Base-by-base conservation (phyloP, 2,329 filamentous ascomycete genomes). In the Ceratocystis papillata region DNA sequence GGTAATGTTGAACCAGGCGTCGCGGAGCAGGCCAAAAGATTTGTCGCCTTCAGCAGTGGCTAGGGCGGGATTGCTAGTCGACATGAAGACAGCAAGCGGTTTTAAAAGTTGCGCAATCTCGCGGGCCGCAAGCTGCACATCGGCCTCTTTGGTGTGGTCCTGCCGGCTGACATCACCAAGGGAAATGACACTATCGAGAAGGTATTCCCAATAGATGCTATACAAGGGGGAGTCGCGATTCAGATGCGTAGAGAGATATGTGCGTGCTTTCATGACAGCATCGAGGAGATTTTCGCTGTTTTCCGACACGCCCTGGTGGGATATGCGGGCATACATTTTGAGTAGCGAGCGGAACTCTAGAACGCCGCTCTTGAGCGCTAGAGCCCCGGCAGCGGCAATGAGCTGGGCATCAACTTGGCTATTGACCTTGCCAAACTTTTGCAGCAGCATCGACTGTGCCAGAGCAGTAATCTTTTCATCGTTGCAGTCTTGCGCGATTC, bases 1-100 rank as follows among this genome's bases (percentile, higher is more conserved):
- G 25, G 92, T 89, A 69, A 97, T 90, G 72, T 99, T 99, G 77
- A 96, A 97, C 94, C 94, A 99, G 4, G 90, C 90, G 79, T 99
- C 92, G 64, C 93, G 86, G 70, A 94, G 83, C 66, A 95, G 77
- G 30, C 84, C 83, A 68, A 88, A 82, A 6, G 85, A 83, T 67
- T 93, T 86, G 63, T 92, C 87, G 8, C 78, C 70, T 44, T 76
- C 77, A 55, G 78, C 76, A 22, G 78, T 76, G 25, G 77, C 79
- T 69, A 86, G 75, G 66, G 86, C 80, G 1, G 64, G 67, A 67
- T 86, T 81, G 69, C 86, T 83, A 41, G 78, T 79, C 7, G 90
- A 87, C 74, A 96, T 88, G 64, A 99, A 82, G 1, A 91, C 80
- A 6, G 94, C 90, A n/a, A 99, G 79, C 12, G 94, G 94, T 67